phyloP scores from a whole-genome alignment of 2,329 filamentous ascomycete genomes.

The Botrytis sinoallii region DNA sequence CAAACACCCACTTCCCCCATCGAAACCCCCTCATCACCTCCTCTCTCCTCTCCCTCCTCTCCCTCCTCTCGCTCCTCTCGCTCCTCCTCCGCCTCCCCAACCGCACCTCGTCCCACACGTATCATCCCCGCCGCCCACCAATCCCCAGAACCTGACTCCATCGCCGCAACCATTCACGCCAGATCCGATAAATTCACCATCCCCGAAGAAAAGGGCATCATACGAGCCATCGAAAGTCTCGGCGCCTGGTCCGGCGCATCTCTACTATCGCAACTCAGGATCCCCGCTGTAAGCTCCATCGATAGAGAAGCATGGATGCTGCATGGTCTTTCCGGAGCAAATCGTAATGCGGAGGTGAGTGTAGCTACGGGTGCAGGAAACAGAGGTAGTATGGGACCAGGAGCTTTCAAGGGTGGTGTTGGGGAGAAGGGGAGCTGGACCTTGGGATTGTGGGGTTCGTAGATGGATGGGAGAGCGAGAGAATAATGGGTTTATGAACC shows the following conservation, averaged over 20 bases:
- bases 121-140: conserved; percentile 32
- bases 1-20: background rate
- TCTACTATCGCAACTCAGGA: conserved; percentile 63
- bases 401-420: conserved; percentile 46
- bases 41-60: background rate
- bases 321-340: conserved; percentile 62
- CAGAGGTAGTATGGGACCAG: conserved; percentile 62
- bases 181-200: conserved; percentile 42
- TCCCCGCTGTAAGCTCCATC: conserved; percentile 65
- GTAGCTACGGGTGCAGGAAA: conserved; percentile 43
- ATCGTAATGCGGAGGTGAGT: conserved; percentile 53
- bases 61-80: background rate
- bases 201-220: conserved; percentile 50
- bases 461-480: background rate
- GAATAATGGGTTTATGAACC: background rate
- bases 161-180: conserved; percentile 56
- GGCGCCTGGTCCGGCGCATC: conserved; percentile 75
- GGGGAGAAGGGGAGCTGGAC: conserved; percentile 53
- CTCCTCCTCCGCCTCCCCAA: background rate
- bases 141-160: conserved; percentile 51
- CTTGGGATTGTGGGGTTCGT: conserved; percentile 55
- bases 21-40: background rate
- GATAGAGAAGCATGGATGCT: conserved; percentile 70
- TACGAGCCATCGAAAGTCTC: conserved; percentile 66
- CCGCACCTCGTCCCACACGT: background rate